Conservation (phyloP, 331 rosid species). For the Phaseolus coccineus region DNA sequence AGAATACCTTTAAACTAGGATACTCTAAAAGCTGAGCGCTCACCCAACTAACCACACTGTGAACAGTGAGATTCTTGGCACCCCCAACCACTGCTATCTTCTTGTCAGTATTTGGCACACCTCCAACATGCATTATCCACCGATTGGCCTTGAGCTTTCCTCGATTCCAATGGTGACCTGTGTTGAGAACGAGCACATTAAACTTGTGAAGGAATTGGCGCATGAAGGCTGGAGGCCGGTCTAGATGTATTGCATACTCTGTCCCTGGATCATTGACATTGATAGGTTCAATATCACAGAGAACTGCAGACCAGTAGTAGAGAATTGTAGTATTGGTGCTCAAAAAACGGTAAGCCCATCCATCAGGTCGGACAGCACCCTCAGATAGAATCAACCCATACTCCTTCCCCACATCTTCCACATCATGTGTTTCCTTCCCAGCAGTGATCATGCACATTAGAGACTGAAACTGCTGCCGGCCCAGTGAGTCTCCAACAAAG, state of each 20-base stretch:
- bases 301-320: slow-evolving; percentile 93
- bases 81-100: slow-evolving; percentile 72
- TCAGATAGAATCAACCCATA: slow-evolving; percentile 69
- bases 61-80: slow-evolving; percentile 82
- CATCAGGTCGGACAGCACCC: slow-evolving; percentile 76
- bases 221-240: slow-evolving; percentile 78
- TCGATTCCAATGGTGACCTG: slow-evolving; percentile 98
- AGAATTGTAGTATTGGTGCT: slow-evolving; percentile 85
- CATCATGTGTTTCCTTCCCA: slow-evolving; percentile 64
- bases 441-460: slow-evolving; percentile 94
- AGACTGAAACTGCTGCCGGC: slow-evolving; percentile 98
- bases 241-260: slow-evolving; percentile 93
- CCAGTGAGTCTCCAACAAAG: slow-evolving; percentile 95
- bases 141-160: slow-evolving; percentile 87
- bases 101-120: slow-evolving; percentile 67
- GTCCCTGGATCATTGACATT: slow-evolving; percentile 37
- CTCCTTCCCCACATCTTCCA: slow-evolving; percentile 74
- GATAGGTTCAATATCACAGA: slow-evolving; percentile 85
- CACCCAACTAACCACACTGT: slow-evolving; percentile 78
- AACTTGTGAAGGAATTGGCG: slow-evolving; percentile 64
- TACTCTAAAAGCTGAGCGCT: slow-evolving; percentile 78
- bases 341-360: slow-evolving; percentile 86
- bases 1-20: slow-evolving; percentile 78
- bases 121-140: slow-evolving; percentile 86
- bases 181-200: slow-evolving; percentile 81